phyloP scores from a whole-genome alignment of 768 basidiomycete genomes.

The Termitomyces titanicus region DNA sequence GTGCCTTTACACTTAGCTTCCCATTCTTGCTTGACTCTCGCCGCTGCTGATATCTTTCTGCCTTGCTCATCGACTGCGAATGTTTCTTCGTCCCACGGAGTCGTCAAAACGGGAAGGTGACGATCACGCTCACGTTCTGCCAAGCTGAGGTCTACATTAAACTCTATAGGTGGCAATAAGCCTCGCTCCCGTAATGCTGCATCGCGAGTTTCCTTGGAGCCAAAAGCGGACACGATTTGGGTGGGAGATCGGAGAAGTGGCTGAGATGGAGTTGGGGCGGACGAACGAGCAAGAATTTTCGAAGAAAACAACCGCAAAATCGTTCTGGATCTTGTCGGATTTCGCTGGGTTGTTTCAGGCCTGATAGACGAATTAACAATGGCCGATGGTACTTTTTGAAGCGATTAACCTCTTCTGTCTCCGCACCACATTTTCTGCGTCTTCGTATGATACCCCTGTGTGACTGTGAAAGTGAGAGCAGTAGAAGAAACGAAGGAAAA shows the following conservation, averaged over 20 bases:
- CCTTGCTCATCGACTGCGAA: slow-evolving; percentile 11
- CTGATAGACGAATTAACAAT: slow-evolving; percentile 1
- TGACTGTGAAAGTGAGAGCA: background rate
- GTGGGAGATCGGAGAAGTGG: slow-evolving; percentile 11
- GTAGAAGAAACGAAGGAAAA: background rate
- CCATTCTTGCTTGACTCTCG: slow-evolving; percentile 53
- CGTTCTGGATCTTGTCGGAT: slow-evolving; percentile 25
- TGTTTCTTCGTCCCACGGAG: slow-evolving; percentile 10
- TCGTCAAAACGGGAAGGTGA: slow-evolving; percentile 31
- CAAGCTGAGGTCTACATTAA: slow-evolving; percentile 39
- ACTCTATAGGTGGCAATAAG: slow-evolving; percentile 44
- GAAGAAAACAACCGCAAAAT: slow-evolving; percentile 31
- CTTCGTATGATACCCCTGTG: background rate
- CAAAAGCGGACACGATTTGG: slow-evolving; percentile 18
- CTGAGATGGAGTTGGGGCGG: slow-evolving; percentile 6
- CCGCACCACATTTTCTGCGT: background rate
- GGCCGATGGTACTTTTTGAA: background rate
- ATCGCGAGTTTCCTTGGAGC: slow-evolving; percentile 38
- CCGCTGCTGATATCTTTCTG: slow-evolving; percentile 39
- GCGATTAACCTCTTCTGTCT: slow-evolving; percentile 5
- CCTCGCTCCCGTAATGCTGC: slow-evolving; percentile 62
- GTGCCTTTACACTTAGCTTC: slow-evolving; percentile 33
- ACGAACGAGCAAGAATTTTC: slow-evolving; percentile 22
- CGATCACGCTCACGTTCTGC: slow-evolving; percentile 35
- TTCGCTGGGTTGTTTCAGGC: slow-evolving; percentile 12